Conservation (phyloP, 2,329 filamentous ascomycete species). For the Xylaria sp. region DNA sequence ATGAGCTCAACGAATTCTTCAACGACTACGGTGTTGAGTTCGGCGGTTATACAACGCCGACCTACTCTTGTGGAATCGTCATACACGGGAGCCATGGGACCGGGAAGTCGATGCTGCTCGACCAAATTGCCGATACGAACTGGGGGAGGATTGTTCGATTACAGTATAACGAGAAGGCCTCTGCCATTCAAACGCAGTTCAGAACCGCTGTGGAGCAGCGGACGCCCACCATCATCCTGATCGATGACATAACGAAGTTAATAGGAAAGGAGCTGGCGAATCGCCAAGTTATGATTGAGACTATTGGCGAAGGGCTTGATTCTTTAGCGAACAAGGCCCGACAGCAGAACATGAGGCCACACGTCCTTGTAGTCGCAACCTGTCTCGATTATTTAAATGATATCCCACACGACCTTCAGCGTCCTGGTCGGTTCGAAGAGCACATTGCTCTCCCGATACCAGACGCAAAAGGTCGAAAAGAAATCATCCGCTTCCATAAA, state of each 20-base stretch:
- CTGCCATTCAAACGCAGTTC: constrained; percentile 68
- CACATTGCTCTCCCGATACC: constrained; percentile 79
- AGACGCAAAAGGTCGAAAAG: constrained; percentile 67
- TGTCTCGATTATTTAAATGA: constrained; percentile 72
- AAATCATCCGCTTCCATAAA: constrained; percentile 69
- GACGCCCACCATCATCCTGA: constrained; percentile 72
- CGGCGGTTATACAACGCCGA: constrained; percentile 38
- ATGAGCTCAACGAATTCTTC: constrained; percentile 69
- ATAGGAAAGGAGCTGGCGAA: constrained; percentile 62
- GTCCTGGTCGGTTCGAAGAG: constrained; percentile 63
- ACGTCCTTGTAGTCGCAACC: constrained; percentile 74
- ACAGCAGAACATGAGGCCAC: constrained; percentile 46
- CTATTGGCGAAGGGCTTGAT: constrained; percentile 59
- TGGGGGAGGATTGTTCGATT: constrained; percentile 74
- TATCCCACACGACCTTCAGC: constrained; percentile 70
- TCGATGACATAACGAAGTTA: constrained; percentile 76
- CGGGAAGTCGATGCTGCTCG: constrained; percentile 77
- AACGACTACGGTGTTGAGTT: constrained; percentile 52
- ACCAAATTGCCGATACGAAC: constrained; percentile 65
- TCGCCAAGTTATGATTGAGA: constrained; percentile 52
- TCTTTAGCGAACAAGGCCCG: constrained; percentile 48
- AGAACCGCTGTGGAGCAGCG: constrained; percentile 67
- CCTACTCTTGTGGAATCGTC: constrained; percentile 62
- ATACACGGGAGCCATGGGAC: constrained; percentile 83
- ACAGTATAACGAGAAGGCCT: constrained; percentile 56